A percentile compares a stretch with the other conserved stretches of the same genome.
phyloP scores from a whole-genome alignment of 108 stramenopile species.

The Fistulifera solaris region DNA sequence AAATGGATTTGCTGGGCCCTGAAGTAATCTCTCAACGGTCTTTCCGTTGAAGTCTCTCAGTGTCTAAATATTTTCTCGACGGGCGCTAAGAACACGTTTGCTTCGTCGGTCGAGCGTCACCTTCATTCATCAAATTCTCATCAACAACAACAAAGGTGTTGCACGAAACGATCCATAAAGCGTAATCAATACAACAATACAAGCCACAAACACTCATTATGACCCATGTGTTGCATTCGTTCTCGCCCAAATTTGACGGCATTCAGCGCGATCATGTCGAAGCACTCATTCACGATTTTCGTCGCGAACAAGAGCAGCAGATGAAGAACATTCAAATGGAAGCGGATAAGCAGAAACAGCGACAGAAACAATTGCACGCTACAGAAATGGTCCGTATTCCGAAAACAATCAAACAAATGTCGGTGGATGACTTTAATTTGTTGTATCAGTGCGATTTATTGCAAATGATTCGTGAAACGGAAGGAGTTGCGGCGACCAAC shows the following conservation, averaged over 20 bases:
- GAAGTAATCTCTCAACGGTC: slow-evolving; percentile 14
- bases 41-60: slow-evolving; percentile 20
- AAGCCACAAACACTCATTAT: slow-evolving; percentile 1
- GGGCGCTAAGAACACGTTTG: not conserved
- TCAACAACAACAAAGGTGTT: not conserved
- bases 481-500: slow-evolving; percentile 35
- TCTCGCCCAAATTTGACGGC: slow-evolving; percentile 11
- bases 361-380: slow-evolving; percentile 25
- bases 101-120: not conserved
- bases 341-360: slow-evolving; percentile 12
- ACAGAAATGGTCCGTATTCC: slow-evolving; percentile 34
- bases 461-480: slow-evolving; percentile 18
- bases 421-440: slow-evolving; percentile 57
- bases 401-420: slow-evolving; percentile 41
- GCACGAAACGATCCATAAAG: not conserved
- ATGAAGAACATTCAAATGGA: slow-evolving; percentile 18
- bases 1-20: no score
- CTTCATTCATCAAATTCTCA: not conserved
- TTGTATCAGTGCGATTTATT: slow-evolving; percentile 42
- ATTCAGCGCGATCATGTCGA: slow-evolving; percentile 25
- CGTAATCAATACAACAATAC: not conserved
- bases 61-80: no score
- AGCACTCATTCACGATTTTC: slow-evolving; percentile 23
- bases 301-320: slow-evolving; percentile 18
- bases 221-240: not conserved